Percentiles rank a stretch among this genome's conserved stretches.
phyloP scores from a whole-genome alignment of 2,329 filamentous ascomycete genomes.

The Xylaria sp. region DNA sequence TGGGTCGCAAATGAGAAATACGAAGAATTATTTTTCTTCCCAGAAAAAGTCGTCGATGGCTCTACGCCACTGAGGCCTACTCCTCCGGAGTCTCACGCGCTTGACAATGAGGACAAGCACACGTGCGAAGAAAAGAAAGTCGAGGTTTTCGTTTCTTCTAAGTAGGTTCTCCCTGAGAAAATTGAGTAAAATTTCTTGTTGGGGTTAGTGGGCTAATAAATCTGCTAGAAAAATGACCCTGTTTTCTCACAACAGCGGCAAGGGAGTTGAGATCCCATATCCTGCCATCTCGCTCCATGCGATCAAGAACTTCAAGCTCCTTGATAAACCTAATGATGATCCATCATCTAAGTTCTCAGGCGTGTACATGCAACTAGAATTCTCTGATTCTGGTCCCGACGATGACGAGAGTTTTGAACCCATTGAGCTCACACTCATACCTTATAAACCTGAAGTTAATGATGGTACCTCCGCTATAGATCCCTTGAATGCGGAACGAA shows the following conservation, averaged over 20 bases:
- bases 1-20: conserved; percentile 67
- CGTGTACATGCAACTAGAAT: conserved; percentile 76
- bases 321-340: conserved; percentile 52
- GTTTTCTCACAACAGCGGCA: conserved; percentile 68
- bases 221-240: conserved; percentile 66
- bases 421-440: conserved; percentile 75
- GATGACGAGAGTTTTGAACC: conserved; percentile 73
- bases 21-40: conserved; percentile 65
- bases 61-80: conserved; percentile 38
- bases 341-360: conserved; percentile 57
- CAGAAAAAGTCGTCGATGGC: conserved; percentile 53
- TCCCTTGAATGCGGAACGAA: conserved; percentile 47
- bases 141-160: conserved; percentile 69
- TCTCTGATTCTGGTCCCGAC: conserved; percentile 69
- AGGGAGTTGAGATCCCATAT: conserved; percentile 77
- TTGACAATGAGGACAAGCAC: conserved; percentile 50
- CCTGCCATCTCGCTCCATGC: conserved; percentile 80
- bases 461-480: conserved; percentile 45
- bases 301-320: conserved; percentile 67
- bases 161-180: conserved; percentile 55
- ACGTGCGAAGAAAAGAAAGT: conserved; percentile 58
- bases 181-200: conserved; percentile 46
- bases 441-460: conserved; percentile 52
- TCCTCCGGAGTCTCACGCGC: conserved; percentile 51
- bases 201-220: conserved; percentile 18